Percentiles rank a stretch among this genome's conserved stretches.
phyloP scores from a whole-genome alignment of 208 protist species.

The Lotmaria passim region DNA sequence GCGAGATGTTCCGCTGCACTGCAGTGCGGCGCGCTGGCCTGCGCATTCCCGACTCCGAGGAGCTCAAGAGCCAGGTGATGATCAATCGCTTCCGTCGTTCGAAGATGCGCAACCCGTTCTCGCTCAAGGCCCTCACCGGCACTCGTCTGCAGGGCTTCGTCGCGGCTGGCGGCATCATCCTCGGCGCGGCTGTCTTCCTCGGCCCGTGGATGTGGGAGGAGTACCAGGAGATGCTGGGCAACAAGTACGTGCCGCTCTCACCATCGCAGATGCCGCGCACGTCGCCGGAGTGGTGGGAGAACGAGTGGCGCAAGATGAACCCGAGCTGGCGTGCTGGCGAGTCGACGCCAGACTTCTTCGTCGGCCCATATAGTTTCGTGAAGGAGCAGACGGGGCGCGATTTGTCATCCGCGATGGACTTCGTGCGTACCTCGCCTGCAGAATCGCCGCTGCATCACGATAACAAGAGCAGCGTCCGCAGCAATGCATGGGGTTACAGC shows the following conservation, averaged over 20 bases:
- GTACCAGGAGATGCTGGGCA: conserved; percentile 66
- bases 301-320: conserved; percentile 89
- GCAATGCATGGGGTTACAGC: background rate
- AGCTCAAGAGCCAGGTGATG: conserved; percentile 58
- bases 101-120: conserved; percentile 31
- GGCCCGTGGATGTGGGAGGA: conserved; percentile 83
- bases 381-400: conserved; percentile 71
- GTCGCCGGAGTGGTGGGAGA: conserved; percentile 90
- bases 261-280: conserved; percentile 69
- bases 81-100: conserved; percentile 51
- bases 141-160: conserved; percentile 72
- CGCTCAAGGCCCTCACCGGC: conserved; percentile 57
- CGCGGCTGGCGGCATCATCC: conserved; percentile 66
- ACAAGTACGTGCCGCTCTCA: conserved; percentile 68
- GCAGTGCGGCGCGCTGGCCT: conserved; percentile 8
- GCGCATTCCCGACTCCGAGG: conserved; percentile 29
- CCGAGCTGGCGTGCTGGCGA: conserved; percentile 80
- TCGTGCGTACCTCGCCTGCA: conserved; percentile 37
- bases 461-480: background rate
- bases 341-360: conserved; percentile 62
- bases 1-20: conserved; percentile 22
- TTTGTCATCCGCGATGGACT: conserved; percentile 63
- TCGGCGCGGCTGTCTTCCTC: conserved; percentile 70
- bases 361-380: conserved; percentile 69
- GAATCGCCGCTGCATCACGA: background rate